These are phyloP conservation scores for Mycena citricolor DNA, from an alignment of 1,284 basidiomycete genomes.

Conservation along the genomic window DNA sequence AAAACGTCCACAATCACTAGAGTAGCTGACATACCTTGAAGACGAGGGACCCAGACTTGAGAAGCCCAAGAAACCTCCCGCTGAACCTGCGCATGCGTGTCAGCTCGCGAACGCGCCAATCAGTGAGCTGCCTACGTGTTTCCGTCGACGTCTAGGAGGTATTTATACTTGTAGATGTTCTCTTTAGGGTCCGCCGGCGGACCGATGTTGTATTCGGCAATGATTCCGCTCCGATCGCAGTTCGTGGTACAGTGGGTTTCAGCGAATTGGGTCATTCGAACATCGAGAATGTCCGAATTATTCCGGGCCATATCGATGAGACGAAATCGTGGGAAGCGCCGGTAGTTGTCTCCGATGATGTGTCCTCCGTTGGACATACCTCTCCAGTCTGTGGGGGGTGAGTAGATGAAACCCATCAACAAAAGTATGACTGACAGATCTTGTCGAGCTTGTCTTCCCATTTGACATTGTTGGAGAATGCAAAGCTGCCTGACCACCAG, in stretches of 20 bases:
- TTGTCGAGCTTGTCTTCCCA: neutral
- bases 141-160: slow-evolving; percentile 16
- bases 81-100: no score
- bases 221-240: slow-evolving; percentile 17
- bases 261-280: slow-evolving; percentile 17
- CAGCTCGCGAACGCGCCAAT: no score
- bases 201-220: slow-evolving; percentile 15
- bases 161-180: slow-evolving; percentile 17
- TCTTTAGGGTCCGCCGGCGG: slow-evolving; percentile 15
- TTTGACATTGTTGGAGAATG: neutral
- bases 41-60: slow-evolving; percentile 15
- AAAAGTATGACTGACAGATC: neutral
- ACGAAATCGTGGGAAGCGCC: slow-evolving; percentile 19
- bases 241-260: slow-evolving; percentile 17
- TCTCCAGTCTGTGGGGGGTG: neutral
- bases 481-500: slow-evolving; percentile 1
- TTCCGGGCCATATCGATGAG: slow-evolving; percentile 18
- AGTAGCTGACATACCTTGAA: slow-evolving; percentile 10
- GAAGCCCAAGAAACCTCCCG: slow-evolving; percentile 14
- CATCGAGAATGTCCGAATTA: slow-evolving; percentile 17
- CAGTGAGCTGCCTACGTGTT: no score
- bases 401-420: neutral
- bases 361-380: slow-evolving; percentile 16
- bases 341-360: slow-evolving; percentile 18
- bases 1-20: neutral